These are phyloP conservation scores for Claviceps cyperi DNA, from an alignment of 2,329 filamentous ascomycete genomes.

Conservation along the genomic window DNA sequence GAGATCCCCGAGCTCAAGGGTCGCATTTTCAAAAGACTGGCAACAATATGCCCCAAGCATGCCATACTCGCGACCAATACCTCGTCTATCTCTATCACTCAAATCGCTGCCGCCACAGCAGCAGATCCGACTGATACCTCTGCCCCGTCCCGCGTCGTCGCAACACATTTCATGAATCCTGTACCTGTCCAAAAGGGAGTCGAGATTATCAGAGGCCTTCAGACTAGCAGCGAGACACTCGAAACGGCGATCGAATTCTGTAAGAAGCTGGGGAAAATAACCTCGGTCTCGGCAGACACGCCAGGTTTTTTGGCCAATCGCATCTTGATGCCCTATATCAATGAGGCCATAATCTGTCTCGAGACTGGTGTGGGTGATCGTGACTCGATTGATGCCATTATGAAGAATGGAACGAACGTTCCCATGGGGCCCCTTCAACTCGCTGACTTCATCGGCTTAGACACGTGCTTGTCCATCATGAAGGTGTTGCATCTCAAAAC, in stretches of 20 bases:
- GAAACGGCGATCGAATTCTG: constrained; percentile 76
- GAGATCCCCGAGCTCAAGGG: constrained; percentile 81
- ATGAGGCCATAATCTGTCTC: constrained; percentile 90
- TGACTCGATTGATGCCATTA: constrained; percentile 91
- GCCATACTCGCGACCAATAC: constrained; percentile 94
- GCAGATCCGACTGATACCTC: constrained; percentile 65
- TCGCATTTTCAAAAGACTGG: constrained; percentile 72
- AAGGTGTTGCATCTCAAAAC: constrained; percentile 83
- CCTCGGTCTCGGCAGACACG: constrained; percentile 74
- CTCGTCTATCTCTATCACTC: constrained; percentile 95
- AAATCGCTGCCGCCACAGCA: constrained; percentile 78
- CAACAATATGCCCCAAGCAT: constrained; percentile 67
- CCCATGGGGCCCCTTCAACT: constrained; percentile 92
- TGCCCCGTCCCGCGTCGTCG: constrained; percentile 75
- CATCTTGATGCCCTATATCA: constrained; percentile 98
- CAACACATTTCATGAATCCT: constrained; percentile 99
- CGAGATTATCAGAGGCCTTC: constrained; percentile 88
- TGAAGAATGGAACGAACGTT: constrained; percentile 98
- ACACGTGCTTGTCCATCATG: constrained; percentile 96
- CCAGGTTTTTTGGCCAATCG: constrained; percentile 93
- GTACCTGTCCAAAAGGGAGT: constrained; percentile 95
- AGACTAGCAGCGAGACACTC: constrained; percentile 73
- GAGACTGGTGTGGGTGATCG: constrained; percentile 82
- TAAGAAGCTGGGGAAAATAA: constrained; percentile 82
- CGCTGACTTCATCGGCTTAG: constrained; percentile 93